Base-by-base conservation (phyloP, 129 eudicot species). In the Chrysanthemum lavandulifolium region DNA sequence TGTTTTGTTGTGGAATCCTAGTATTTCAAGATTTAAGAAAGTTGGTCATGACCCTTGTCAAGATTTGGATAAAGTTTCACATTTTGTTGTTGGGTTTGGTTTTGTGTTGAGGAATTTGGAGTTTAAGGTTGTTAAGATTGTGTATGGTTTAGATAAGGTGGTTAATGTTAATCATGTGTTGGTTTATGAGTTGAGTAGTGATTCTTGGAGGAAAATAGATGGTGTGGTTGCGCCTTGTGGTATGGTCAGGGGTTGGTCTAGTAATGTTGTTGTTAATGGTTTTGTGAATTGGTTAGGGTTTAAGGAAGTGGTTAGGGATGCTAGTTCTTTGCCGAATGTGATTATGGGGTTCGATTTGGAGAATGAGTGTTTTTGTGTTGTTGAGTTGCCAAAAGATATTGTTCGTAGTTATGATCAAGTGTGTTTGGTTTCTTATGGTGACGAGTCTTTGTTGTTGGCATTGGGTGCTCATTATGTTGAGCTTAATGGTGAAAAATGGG, bases 1-100 rank as follows among this genome's bases (percentile, higher is more conserved):
- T 55, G 21, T 85, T 25, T 56, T 81, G 55, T 65, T 85, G 4
- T 81, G 86, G 82, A 85, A 85, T 61, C 86, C 86, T 57, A 78
- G 82, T 72, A 66, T 81, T 16, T 33, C 68, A 2, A 85, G 72
- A 4, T 49, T 66, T 63, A 78, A 62, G 54, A 61, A 61, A 45
- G 9, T 85, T 6, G 59, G 57, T 6, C 1, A 40, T 11, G 47
- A 50, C 33, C 63, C 75, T 11, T 48, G 18, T 23, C 13, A 11
- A 23, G 14, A 29, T 27, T 36, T 13, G 53, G 65, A 50, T 51
- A 61, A 10, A 0, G 56, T 75, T 49, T 78, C 89, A 5, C 86
- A 81, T 53, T 67, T 78, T 76, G 75, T 71, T 55, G 43, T 81
- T 33, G 89, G 86, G 77, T 85, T 85, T 81, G 84, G 86, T 69